Base-by-base conservation (phyloP, 768 basidiomycete species). In the Porphyrellus cyaneotinctus region DNA sequence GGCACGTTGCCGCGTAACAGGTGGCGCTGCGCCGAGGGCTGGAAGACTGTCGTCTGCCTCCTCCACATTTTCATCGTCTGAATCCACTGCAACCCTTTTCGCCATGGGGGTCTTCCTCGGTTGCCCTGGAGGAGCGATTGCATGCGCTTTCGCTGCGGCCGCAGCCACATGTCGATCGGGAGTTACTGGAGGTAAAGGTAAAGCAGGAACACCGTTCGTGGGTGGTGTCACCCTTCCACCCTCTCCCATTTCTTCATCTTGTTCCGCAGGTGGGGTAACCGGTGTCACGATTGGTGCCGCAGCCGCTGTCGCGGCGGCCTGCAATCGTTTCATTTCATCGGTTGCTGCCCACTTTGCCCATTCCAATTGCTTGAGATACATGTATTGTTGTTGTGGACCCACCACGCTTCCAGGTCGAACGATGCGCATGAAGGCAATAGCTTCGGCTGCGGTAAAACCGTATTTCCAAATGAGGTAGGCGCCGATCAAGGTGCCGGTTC, bases 381-480 rank as follows among this genome's bases (percentile, higher is more conserved):
- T 85, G 66, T 91, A 97, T 68, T 97, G 93, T 65, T 93, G 91
- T 59, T 93, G 91, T 18, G 91, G 91, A 13, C 91, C 91, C 46
- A 95, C 92, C 39, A 94, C 91, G 52, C 87, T 88, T 7, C 94
- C 95, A 2, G 97, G 97, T 41, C 97, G 85, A 50, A 97, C 85
- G 60, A 99, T 91, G 18, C 97, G 87, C 97, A 98, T 98, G 71
- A 95, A 97, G 0, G 88, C 97, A 51, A 98, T 98, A 6, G 88
- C 97, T 72, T 98, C 92, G 46, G 85, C 82, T 2, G 95, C 95
- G 17, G 94, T 92, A 68, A 99, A 99, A 20, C 91, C 91, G 63
- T 97, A 95, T 71, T 97, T 97, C 90, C 97, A 99, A 56, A 97
- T 91, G 50, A 99, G 80, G 76, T 97, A 98, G 10, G 95, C 97